Evolutionary conservation across 345 rosid genomes (phyloP), one percentile per base, ranked within the genome.

Genomic region (Anastatica hierochuntica): DNA sequence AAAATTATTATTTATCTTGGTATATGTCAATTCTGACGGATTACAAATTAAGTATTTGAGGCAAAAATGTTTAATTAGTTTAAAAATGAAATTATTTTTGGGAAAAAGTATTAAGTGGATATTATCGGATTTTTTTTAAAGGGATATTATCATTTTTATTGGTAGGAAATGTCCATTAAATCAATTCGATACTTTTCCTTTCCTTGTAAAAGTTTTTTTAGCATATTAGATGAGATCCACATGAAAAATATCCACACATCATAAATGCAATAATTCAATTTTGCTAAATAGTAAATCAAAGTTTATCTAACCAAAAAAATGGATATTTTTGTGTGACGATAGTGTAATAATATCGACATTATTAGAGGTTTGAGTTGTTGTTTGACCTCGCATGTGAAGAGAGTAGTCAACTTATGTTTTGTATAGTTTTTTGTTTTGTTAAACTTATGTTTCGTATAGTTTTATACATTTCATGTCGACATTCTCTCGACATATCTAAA

Each of bases 381-480:
- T 13, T 49, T 65, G 69, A 65, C 58, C 56, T 43, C 6, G 42
- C 41, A 49, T 29, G 14, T 42, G 7, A 47, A 55, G 30, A 49
- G 21, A 13, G 13, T 13, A 49, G 52, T 35, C 63, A 56, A 18
- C 52, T 41, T 49, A 13, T 23, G 33, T 43, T 26, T 51, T 24
- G 30, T 2, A n/a, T 52, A 24, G 43, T 24, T 1, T 24, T 24
- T 56, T 64, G n/a, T n/a, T n/a, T n/a, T n/a, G n/a, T n/a, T n/a
- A n/a, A n/a, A n/a, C n/a, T n/a, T n/a, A n/a, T n/a, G n/a, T n/a
- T n/a, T n/a, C n/a, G n/a, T n/a, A n/a, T n/a, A n/a, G n/a, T n/a
- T n/a, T 17, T 27, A n/a, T 21, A 49, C 46, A 10, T n/a, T 40
- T 57, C 42, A 65, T 65, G 70, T 65, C 70, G 63, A 65, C 70